Percentiles rank a stretch among this genome's conserved stretches.
These are phyloP conservation scores for Conidiobolus incongruus DNA, from an alignment of 371 early-diverging fungal species.

Conservation along the genomic window DNA sequence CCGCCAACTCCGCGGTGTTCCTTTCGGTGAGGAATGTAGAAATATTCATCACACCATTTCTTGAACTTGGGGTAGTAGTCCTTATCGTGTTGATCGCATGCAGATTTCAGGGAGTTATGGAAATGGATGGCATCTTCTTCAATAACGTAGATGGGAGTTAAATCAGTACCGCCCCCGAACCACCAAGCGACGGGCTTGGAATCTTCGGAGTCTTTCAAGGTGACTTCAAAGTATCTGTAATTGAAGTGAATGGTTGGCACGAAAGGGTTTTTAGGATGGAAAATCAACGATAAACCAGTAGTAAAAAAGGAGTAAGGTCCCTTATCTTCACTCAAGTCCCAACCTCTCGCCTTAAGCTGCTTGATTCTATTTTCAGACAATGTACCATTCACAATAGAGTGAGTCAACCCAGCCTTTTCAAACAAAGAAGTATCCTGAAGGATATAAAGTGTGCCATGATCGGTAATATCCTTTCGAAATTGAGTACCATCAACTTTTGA, in stretches of 20 bases:
- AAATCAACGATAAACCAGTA: constrained; percentile 77
- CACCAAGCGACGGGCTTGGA: constrained; percentile 34
- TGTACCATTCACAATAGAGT: constrained; percentile 53
- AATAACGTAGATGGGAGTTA: constrained; percentile 57
- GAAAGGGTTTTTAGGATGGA: constrained; percentile 88
- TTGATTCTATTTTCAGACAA: constrained; percentile 41
- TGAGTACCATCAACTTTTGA: too few species aligned
- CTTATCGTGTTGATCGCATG: constrained; percentile 48
- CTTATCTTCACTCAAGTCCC: constrained; percentile 27
- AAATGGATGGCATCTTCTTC: constrained; percentile 64
- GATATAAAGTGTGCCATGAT: constrained; percentile 24
- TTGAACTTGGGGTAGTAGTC: constrained; percentile 52
- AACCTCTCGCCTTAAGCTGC: constrained; percentile 52
- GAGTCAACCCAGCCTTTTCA: constrained; percentile 88
- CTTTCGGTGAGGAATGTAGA: constrained; percentile 44
- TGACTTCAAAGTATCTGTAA: constrained; percentile 89
- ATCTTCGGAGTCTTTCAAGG: constrained; percentile 22
- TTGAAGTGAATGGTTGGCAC: constrained; percentile 92
- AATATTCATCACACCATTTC: constrained; percentile 68
- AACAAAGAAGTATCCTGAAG: constrained; percentile 74
- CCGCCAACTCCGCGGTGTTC: constrained; percentile 79
- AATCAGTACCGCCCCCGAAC: constrained; percentile 76
- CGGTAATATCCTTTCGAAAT: too few species aligned
- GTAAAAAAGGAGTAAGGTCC: constrained; percentile 52
- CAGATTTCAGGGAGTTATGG: constrained; percentile 48